These are phyloP conservation scores for Lactarius vividus DNA, from an alignment of 768 basidiomycete genomes.

Conservation along the genomic window DNA sequence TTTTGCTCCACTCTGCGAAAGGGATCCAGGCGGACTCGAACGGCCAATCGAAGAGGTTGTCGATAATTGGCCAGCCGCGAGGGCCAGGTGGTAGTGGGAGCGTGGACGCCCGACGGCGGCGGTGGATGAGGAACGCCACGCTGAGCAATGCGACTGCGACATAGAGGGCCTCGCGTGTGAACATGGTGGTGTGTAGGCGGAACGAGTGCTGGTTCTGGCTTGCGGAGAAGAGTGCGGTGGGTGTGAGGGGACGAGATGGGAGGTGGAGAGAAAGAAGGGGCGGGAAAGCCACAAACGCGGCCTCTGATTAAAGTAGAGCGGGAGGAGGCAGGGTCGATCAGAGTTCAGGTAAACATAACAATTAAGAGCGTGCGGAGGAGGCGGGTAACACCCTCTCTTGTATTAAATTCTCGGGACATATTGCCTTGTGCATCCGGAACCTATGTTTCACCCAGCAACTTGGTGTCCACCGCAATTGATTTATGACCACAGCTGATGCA, in stretches of 20 bases:
- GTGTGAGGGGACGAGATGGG: neutral
- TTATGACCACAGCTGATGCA: neutral
- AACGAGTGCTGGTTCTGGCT: neutral
- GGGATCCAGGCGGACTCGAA: slow-evolving; percentile 24
- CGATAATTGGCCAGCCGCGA: slow-evolving; percentile 25
- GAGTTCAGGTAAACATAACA: slow-evolving; percentile 17
- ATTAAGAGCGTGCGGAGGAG: slow-evolving; percentile 1
- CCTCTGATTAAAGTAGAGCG: slow-evolving; percentile 12
- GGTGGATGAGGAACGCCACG: slow-evolving; percentile 15
- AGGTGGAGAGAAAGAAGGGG: neutral
- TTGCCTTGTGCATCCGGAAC: slow-evolving; percentile 2
- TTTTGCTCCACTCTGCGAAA: slow-evolving; percentile 25
- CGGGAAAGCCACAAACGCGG: neutral
- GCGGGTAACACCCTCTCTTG: neutral
- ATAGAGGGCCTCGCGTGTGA: slow-evolving; percentile 19
- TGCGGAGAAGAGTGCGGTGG: neutral
- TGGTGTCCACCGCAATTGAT: slow-evolving; percentile 4
- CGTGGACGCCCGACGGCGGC: slow-evolving; percentile 15
- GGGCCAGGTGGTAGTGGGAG: slow-evolving; percentile 27
- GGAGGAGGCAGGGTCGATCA: slow-evolving; percentile 4
- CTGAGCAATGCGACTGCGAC: slow-evolving; percentile 18
- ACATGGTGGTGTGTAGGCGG: slow-evolving; percentile 5
- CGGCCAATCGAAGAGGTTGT: slow-evolving; percentile 26
- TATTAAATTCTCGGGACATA: neutral
- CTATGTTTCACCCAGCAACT: slow-evolving; percentile 19